These are phyloP conservation scores for Xylaria sp. DNA, from an alignment of 2,329 filamentous ascomycete genomes.

Conservation along the genomic window DNA sequence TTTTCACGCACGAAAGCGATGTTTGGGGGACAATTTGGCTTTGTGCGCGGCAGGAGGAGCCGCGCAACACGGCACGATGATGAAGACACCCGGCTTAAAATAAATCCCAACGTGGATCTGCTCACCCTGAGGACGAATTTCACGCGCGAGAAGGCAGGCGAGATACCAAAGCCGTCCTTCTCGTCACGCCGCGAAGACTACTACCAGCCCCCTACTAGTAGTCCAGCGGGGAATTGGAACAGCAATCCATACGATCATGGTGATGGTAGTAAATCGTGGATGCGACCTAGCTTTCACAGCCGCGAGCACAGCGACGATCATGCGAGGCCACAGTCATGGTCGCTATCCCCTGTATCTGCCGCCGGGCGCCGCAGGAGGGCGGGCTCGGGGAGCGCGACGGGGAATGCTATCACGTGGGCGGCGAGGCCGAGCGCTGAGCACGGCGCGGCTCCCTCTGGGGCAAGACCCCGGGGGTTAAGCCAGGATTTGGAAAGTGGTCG, in stretches of 20 bases:
- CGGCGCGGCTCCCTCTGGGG: neutral
- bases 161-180: slow-evolving; percentile 21
- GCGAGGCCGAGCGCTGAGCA: slow-evolving; percentile 17
- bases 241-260: neutral
- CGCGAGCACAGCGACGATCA: slow-evolving; percentile 22
- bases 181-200: slow-evolving; percentile 24
- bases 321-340: too few species aligned
- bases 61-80: neutral
- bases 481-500: slow-evolving; percentile 29
- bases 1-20: slow-evolving; percentile 8
- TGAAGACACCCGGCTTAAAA: neutral
- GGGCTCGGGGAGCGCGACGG: slow-evolving; percentile 26
- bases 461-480: neutral
- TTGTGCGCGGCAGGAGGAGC: neutral
- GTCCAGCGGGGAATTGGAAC: slow-evolving; percentile 1
- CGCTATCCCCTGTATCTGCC: slow-evolving; percentile 10
- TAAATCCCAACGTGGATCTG: neutral
- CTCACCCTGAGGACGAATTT: neutral
- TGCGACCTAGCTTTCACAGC: slow-evolving; percentile 19
- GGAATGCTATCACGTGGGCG: slow-evolving; percentile 38
- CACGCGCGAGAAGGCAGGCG: slow-evolving; percentile 9
- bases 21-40: neutral
- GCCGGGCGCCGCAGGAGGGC: neutral
- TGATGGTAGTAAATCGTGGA: neutral
- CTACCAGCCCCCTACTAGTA: slow-evolving; percentile 16